Conservation (phyloP, 352 stramenopile genomes). For the Globisporangium solare region DNA sequence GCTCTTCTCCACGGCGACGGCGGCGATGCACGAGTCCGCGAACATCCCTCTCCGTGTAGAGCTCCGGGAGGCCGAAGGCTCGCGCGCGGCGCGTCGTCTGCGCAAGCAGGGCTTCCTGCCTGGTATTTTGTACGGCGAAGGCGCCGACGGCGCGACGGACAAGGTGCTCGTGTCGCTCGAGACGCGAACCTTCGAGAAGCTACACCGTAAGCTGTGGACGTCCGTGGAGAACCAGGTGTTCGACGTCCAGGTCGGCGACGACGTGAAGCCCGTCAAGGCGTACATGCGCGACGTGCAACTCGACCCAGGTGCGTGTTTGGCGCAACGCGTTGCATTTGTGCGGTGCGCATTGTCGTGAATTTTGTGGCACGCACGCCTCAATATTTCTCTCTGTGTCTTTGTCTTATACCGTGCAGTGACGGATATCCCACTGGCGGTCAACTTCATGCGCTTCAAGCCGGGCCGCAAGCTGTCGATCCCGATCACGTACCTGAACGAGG, state of each 20-base stretch:
- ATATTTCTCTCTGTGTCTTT: not conserved
- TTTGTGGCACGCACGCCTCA: not conserved
- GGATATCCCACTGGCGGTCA: slow-evolving; percentile 76
- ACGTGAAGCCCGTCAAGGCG: slow-evolving; percentile 56
- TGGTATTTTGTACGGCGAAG: slow-evolving; percentile 83
- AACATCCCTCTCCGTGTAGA: slow-evolving; percentile 43
- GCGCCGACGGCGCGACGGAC: slow-evolving; percentile 51
- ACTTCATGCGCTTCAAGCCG: slow-evolving; percentile 92
- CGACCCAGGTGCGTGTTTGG: slow-evolving; percentile 44
- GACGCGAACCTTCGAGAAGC: slow-evolving; percentile 69
- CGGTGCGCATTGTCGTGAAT: not conserved
- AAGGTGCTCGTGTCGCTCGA: slow-evolving; percentile 74
- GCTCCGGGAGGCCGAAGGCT: slow-evolving; percentile 62
- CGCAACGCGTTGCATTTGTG: not conserved
- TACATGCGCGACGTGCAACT: slow-evolving; percentile 87
- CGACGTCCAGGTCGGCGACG: slow-evolving; percentile 64
- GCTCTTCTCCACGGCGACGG: slow-evolving; percentile 44
- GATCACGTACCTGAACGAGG: slow-evolving; percentile 91
- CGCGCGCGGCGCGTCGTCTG: slow-evolving; percentile 70
- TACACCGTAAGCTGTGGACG: slow-evolving; percentile 84
- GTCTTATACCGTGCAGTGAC: slow-evolving; percentile 35
- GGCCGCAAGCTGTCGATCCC: slow-evolving; percentile 89
- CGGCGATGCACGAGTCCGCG: slow-evolving; percentile 12
- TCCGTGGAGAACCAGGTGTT: slow-evolving; percentile 88
- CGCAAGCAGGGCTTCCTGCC: slow-evolving; percentile 78